These are phyloP conservation scores for Colletotrichum endophyticum DNA, from an alignment of 2,329 filamentous ascomycete species.

Conservation along the genomic window DNA sequence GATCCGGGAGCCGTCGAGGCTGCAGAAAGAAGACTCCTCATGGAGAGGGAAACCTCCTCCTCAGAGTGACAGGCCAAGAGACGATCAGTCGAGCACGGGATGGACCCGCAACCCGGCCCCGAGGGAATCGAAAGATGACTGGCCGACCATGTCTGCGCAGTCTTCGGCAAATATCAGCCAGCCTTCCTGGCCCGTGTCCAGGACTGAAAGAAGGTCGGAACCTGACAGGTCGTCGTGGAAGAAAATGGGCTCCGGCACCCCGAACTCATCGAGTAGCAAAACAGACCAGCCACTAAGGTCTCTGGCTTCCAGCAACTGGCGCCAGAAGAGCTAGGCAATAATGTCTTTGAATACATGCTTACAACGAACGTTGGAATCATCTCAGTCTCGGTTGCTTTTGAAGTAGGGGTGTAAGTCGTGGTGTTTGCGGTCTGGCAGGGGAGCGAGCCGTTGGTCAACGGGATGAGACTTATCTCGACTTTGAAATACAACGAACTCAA, in stretches of 20 bases:
- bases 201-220: rapidly evolving
- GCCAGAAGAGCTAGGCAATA: neutral
- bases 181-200: neutral
- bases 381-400: neutral
- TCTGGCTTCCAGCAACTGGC: conserved; percentile 3
- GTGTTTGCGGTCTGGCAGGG: neutral
- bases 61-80: neutral
- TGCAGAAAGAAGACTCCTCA: neutral
- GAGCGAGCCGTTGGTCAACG: rapidly evolving
- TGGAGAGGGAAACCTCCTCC: neutral
- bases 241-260: neutral
- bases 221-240: neutral
- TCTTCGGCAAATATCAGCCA: neutral
- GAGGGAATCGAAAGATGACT: neutral
- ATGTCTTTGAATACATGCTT: neutral
- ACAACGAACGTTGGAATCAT: rapidly evolving
- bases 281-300: neutral
- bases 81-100: neutral
- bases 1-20: neutral
- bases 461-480: neutral
- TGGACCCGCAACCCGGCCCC: neutral
- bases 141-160: neutral
- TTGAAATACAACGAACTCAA: neutral
- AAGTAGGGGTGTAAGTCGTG: neutral
- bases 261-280: neutral